Percentiles rank a stretch among this genome's conserved stretches.
Conservation (phyloP, 768 basidiomycete genomes). For the Sporobolomyces roseus region DNA sequence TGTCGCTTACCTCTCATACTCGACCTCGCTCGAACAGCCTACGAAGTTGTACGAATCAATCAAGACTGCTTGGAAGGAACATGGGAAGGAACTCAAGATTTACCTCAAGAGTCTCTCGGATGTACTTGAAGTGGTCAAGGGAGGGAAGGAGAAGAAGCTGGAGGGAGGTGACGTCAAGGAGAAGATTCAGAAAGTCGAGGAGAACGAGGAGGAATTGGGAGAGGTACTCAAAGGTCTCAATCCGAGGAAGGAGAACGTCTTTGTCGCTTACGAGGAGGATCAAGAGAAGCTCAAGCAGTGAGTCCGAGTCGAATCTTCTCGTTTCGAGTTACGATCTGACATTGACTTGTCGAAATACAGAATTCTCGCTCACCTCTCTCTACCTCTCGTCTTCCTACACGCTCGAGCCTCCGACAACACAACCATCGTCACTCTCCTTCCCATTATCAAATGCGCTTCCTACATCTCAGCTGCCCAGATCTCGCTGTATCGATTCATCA, state of each 20-base stretch:
- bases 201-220: background rate
- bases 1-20: background rate
- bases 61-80: conserved; percentile 1
- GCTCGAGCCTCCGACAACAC: conserved; percentile 8
- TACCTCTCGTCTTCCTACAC: conserved; percentile 26
- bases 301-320: background rate
- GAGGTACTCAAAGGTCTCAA: background rate
- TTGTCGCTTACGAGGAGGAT: conserved; percentile 11
- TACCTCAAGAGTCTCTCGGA: conserved; percentile 13
- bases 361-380: background rate
- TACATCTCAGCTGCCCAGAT: conserved; percentile 9
- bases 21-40: background rate
- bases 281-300: background rate
- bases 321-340: background rate
- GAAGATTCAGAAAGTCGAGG: background rate
- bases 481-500: conserved; percentile 26
- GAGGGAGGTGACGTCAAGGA: background rate
- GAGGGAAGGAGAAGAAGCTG: background rate
- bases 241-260: conserved; percentile 11
- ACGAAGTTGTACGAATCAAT: conserved; percentile 7
- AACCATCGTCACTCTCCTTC: background rate
- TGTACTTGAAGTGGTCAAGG: conserved; percentile 17
- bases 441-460: background rate
- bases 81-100: background rate
- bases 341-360: background rate